Evolutionary conservation across 495 filamentous ascomycete genomes (phyloP).

Genomic region (Hypoxylon lienhwacheense): DNA sequence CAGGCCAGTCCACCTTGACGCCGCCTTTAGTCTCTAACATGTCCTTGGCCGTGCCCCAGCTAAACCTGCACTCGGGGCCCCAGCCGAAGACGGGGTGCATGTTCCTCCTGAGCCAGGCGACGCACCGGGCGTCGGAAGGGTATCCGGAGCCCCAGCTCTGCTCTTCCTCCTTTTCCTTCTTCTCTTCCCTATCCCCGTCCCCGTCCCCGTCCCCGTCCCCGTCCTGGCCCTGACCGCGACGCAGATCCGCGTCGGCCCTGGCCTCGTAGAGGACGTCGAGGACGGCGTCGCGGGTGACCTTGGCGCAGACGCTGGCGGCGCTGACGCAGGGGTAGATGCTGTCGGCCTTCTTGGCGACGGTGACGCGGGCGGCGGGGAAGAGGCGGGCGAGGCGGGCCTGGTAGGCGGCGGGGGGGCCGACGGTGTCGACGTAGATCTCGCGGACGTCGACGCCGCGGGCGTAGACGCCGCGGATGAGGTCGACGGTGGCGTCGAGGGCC

Average conservation of each 20-base stretch:
- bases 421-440: slow-evolving; percentile 95
- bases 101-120: slow-evolving; percentile 75
- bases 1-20: slow-evolving; percentile 81
- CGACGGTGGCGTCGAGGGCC: slow-evolving; percentile 92
- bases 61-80: slow-evolving; percentile 89
- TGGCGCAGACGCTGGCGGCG: slow-evolving; percentile 91
- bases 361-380: slow-evolving; percentile 79
- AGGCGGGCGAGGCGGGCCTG: slow-evolving; percentile 80
- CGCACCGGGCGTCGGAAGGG: slow-evolving; percentile 82
- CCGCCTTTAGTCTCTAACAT: slow-evolving; percentile 71
- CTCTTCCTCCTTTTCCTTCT: slow-evolving; percentile 20
- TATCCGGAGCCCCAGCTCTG: slow-evolving; percentile 87
- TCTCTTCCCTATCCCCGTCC: slow-evolving; percentile 26
- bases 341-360: slow-evolving; percentile 95
- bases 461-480: slow-evolving; percentile 75
- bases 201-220: slow-evolving; percentile 25
- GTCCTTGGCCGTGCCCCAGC: slow-evolving; percentile 93
- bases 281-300: slow-evolving; percentile 90
- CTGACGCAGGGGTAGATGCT: slow-evolving; percentile 90
- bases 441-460: slow-evolving; percentile 72
- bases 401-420: slow-evolving; percentile 79
- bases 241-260: slow-evolving; percentile 27
- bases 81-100: slow-evolving; percentile 96
- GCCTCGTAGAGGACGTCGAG: slow-evolving; percentile 72
- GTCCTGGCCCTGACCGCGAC: too few species aligned